phyloP scores from a whole-genome alignment of 768 basidiomycete species.

The Thelephora ganbajun region DNA sequence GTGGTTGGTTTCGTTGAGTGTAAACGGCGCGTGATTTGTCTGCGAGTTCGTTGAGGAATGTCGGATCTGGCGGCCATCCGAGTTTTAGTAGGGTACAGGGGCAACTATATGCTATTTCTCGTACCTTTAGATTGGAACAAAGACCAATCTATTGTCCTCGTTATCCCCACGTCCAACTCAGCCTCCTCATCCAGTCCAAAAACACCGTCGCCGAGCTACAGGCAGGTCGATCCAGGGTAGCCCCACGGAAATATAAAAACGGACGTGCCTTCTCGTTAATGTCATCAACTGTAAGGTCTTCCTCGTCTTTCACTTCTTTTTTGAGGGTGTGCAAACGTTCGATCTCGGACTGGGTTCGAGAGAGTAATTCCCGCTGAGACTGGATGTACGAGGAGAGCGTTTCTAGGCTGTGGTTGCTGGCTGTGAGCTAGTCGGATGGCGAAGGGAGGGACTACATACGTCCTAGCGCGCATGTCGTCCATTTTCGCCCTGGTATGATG shows the following conservation, averaged over 20 bases:
- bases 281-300: slow-evolving; percentile 20
- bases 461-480: slow-evolving; percentile 16
- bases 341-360: slow-evolving; percentile 50
- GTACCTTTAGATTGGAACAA: slow-evolving; percentile 43
- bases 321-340: slow-evolving; percentile 35
- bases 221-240: not conserved
- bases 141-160: slow-evolving; percentile 47
- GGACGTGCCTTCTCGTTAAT: slow-evolving; percentile 21
- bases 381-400: slow-evolving; percentile 56
- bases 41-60: slow-evolving; percentile 35
- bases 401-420: slow-evolving; percentile 27
- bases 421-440: not conserved
- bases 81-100: not conserved
- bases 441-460: slow-evolving; percentile 5
- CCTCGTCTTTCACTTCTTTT: slow-evolving; percentile 21
- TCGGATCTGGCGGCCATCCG: slow-evolving; percentile 29
- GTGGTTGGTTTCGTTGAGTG: slow-evolving; percentile 24
- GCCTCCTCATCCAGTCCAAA: slow-evolving; percentile 29
- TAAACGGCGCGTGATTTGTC: slow-evolving; percentile 21
- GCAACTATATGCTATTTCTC: slow-evolving; percentile 5
- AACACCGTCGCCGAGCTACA: slow-evolving; percentile 18
- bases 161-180: slow-evolving; percentile 29
- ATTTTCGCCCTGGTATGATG: slow-evolving; percentile 3
- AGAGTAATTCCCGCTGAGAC: slow-evolving; percentile 43
- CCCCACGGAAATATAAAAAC: slow-evolving; percentile 14